Evolutionary conservation across 768 basidiomycete genomes (phyloP).

Genomic region (Bullera alba): DNA sequence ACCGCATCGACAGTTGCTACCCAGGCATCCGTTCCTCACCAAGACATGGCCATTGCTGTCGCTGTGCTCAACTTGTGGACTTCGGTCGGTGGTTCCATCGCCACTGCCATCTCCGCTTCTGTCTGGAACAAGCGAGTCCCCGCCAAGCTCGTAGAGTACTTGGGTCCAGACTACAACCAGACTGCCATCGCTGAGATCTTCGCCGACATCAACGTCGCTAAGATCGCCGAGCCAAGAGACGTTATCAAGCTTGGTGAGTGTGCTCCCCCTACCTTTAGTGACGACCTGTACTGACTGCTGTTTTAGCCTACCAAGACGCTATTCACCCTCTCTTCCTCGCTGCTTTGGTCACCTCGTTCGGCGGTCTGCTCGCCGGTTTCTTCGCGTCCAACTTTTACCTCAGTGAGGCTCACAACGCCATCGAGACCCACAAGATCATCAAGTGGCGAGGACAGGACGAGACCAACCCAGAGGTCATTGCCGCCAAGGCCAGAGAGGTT

Average conservation of each 20-base stretch:
- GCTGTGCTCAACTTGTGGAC: slow-evolving; percentile 47
- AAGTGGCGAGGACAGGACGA: slow-evolving; percentile 22
- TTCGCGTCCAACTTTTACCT: slow-evolving; percentile 44
- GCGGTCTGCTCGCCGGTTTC: slow-evolving; percentile 38
- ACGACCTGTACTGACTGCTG: neutral
- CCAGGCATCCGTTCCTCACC: slow-evolving; percentile 47
- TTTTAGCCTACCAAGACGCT: slow-evolving; percentile 29
- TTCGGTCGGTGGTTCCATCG: slow-evolving; percentile 45
- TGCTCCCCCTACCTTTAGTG: neutral
- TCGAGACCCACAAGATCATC: slow-evolving; percentile 31
- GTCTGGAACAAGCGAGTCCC: slow-evolving; percentile 37
- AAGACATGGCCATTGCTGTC: slow-evolving; percentile 46
- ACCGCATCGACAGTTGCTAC: slow-evolving; percentile 43
- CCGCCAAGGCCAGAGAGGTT: neutral
- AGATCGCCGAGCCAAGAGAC: slow-evolving; percentile 32
- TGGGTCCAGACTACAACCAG: slow-evolving; percentile 28
- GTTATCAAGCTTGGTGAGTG: slow-evolving; percentile 27
- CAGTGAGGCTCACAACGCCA: slow-evolving; percentile 43
- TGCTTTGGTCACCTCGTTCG: slow-evolving; percentile 41
- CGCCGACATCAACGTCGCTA: slow-evolving; percentile 29
- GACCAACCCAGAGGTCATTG: slow-evolving; percentile 13
- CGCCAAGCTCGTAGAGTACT: slow-evolving; percentile 21
- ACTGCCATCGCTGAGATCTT: slow-evolving; percentile 39
- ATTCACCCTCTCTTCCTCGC: slow-evolving; percentile 34
- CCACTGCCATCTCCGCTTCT: slow-evolving; percentile 42